Evolutionary conservation across 768 basidiomycete genomes (phyloP).

Genomic region (Boletus rex-veris): DNA sequence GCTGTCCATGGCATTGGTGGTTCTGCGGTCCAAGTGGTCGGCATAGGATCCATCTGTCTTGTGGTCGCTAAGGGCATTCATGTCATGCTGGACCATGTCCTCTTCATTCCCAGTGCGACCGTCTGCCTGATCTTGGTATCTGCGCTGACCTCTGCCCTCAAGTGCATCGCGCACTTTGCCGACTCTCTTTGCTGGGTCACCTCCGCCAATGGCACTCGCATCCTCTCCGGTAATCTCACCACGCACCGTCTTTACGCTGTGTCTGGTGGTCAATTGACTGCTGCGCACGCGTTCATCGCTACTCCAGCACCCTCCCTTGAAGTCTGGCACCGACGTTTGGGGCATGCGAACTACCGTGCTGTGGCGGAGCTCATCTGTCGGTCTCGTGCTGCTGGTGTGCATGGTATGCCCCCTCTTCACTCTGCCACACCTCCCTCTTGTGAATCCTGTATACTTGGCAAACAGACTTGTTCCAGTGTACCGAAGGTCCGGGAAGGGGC

Average conservation of each 20-base stretch:
- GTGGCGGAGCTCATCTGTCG: too few relatives aligned
- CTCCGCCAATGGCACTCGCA: background rate
- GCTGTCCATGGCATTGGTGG: too few relatives aligned
- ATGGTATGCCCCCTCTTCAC: background rate
- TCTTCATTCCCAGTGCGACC: background rate
- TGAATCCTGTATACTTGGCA: background rate
- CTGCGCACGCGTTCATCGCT: background rate
- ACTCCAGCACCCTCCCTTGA: too few relatives aligned
- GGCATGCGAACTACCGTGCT: background rate
- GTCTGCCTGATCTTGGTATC: background rate
- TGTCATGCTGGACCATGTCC: background rate
- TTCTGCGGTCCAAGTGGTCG: too few relatives aligned
- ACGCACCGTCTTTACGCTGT: background rate
- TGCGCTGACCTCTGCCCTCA: background rate
- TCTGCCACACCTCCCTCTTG: background rate
- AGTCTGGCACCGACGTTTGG: background rate
- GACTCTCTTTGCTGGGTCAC: background rate
- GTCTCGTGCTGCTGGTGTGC: too few relatives aligned
- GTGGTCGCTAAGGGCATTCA: too few relatives aligned
- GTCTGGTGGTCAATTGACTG: background rate
- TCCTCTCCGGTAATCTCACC: background rate
- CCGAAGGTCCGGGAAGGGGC: background rate
- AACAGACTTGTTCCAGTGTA: background rate
- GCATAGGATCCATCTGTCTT: too few relatives aligned
- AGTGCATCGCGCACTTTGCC: background rate